Conservation (phyloP, 495 filamentous ascomycete genomes). For the Viridothelium virens region DNA sequence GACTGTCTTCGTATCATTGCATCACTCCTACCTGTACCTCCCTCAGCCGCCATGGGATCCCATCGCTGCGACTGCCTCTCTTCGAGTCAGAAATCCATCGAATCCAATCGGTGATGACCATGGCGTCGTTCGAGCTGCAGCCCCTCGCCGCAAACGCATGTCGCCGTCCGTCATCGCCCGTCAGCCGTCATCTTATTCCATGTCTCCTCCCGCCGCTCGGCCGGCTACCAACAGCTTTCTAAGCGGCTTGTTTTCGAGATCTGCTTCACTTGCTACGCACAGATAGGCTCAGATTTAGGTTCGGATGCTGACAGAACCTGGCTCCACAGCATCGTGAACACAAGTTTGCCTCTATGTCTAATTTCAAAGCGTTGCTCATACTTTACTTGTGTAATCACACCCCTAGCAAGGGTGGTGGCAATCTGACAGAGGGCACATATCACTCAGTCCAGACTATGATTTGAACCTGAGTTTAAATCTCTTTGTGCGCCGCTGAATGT, state of each 20-base stretch:
- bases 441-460: not conserved
- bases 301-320: not conserved
- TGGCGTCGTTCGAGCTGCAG: not conserved
- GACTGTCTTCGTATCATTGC: constrained; percentile 4
- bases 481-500: not conserved
- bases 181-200: not conserved
- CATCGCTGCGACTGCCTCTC: not conserved
- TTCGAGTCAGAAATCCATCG: too few species aligned
- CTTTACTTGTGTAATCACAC: too few species aligned
- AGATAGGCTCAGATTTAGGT: not conserved
- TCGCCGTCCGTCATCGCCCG: constrained; percentile 3
- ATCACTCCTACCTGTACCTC: not conserved
- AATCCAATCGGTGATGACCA: not conserved
- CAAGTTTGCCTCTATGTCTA: constrained; percentile 5
- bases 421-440: not conserved
- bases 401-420: not conserved
- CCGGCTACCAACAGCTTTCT: not conserved
- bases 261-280: not conserved
- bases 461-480: not conserved
- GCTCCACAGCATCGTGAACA: not conserved
- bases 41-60: not conserved
- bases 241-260: not conserved
- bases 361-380: not conserved
- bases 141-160: not conserved
- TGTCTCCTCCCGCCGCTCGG: constrained; percentile 5